Evolutionary conservation across 2,329 filamentous ascomycete species (phyloP), one percentile per base, ranked within the genome.

Genomic region (Bipolaris gigantea): DNA sequence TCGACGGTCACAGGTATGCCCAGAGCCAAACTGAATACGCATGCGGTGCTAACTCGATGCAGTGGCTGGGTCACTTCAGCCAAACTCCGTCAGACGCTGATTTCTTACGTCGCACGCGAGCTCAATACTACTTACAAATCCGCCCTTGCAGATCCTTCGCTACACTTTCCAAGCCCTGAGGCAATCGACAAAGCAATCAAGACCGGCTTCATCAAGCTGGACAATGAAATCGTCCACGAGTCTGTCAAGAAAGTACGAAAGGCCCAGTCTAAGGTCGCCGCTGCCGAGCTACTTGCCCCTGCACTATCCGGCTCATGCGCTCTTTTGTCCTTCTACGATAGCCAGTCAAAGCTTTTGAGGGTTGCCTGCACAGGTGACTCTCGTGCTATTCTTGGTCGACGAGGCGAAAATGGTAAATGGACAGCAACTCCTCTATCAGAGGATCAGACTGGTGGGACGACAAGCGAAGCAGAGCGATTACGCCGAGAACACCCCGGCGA

Each of bases 1-100:
- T 97, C 75, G 94, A 99, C 71, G 94, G 94, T 0, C 94, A 99
- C 76, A 90, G 90, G 90, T 93, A 79, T 75, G 84, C 10, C 25
- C 10, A 18, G 19, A 11, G 19, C 9, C 16, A 16, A 21, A 21
- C 16, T 4, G 15, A 19, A n/a, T 16, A 11, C 48, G 25, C 21
- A 40, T 34, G n/a, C 41, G 35, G 19, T 57, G 30, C 58, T 64
- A 53, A 42, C 38, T 2, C 32, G 13, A 23, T 13, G 52, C 64
- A 95, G 91, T 41, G 94, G 94, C 64, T 99, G 94, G 94, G 97
- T 94, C 4, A 99, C 94, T 6, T 97, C 94, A 35, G 94, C 94
- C 18, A 97, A 96, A 71, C 80, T 99, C 55, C 89, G 94, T 53
- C 92, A 99, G 75, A 88, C 89, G 13, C 82, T 99, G 51, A 97